phyloP scores from a whole-genome alignment of 495 filamentous ascomycete species.

The Penicillium bovifimosum region DNA sequence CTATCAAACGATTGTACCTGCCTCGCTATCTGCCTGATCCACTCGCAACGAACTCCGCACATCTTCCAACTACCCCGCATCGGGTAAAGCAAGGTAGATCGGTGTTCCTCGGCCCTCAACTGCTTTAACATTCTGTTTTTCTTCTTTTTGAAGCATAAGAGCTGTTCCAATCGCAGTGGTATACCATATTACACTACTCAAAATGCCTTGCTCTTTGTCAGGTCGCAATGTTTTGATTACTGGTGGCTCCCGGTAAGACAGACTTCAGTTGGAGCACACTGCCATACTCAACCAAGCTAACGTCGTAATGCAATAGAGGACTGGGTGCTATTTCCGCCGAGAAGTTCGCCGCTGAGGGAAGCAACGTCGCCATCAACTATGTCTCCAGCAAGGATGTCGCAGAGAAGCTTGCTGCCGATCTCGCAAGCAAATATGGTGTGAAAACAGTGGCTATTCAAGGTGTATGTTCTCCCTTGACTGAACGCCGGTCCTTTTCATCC shows the following conservation, averaged over 20 bases:
- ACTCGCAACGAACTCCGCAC: too few relatives aligned
- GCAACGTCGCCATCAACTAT: conserved; percentile 69
- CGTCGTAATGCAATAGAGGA: conserved; percentile 38
- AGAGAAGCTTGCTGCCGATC: conserved; percentile 46
- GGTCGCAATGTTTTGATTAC: conserved; percentile 63
- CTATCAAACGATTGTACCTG: too few relatives aligned
- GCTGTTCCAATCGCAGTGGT: not conserved
- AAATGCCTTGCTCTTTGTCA: conserved; percentile 59
- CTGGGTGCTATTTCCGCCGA: conserved; percentile 57
- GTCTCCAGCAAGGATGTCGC: conserved; percentile 49
- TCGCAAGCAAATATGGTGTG: conserved; percentile 47
- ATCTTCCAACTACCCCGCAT: not conserved
- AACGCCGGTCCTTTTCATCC: not conserved
- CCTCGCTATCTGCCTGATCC: too few relatives aligned
- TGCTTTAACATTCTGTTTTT: not conserved
- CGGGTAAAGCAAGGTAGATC: not conserved
- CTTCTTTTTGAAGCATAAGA: not conserved
- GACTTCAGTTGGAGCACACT: not conserved
- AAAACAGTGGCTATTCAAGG: conserved; percentile 55
- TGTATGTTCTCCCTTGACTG: conserved; percentile 27
- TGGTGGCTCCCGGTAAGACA: conserved; percentile 57
- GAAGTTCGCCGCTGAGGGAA: conserved; percentile 62
- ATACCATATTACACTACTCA: not conserved
- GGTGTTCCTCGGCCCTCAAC: conserved; percentile 1
- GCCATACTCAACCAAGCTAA: not conserved